These are phyloP conservation scores for Eucalyptus guilfoylei DNA, from an alignment of 345 rosid genomes.

Conservation along the genomic window DNA sequence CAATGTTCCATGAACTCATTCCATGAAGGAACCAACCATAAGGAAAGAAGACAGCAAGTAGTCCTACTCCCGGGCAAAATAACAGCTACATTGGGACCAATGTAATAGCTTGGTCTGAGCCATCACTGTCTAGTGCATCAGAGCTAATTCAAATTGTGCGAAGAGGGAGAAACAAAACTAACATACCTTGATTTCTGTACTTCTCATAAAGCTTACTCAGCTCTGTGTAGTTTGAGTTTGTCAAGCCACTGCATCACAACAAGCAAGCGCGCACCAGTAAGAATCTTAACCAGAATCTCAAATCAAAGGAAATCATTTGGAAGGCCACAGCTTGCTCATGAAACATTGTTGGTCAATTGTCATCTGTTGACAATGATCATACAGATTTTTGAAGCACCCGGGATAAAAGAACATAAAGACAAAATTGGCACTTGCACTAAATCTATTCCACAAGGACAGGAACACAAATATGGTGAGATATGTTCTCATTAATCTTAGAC, in stretches of 20 bases:
- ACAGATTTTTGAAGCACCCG: neutral
- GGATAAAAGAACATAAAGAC: neutral
- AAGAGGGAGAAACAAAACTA: neutral
- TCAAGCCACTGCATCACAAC: slow-evolving; percentile 58
- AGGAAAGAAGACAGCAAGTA: neutral
- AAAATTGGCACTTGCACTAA: neutral
- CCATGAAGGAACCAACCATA: neutral
- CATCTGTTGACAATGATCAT: neutral
- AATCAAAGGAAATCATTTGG: neutral
- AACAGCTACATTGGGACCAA: neutral
- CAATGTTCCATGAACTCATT: neutral
- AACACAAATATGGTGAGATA: neutral
- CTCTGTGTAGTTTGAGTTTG: slow-evolving; percentile 84
- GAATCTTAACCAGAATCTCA: neutral
- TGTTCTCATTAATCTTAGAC: neutral
- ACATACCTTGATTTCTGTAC: slow-evolving; percentile 70
- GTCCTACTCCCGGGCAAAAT: neutral
- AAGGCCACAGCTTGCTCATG: neutral
- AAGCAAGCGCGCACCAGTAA: neutral
- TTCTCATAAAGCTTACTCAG: slow-evolving; percentile 63
- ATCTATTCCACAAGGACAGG: neutral
- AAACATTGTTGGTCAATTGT: neutral
- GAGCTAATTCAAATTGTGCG: neutral
- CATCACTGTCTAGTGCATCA: neutral
- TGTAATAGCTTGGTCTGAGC: neutral